A percentile compares a stretch with the other conserved stretches of the same genome.
Evolutionary conservation across 805 yeast species (phyloP).

Genomic region (Hanseniaspora jakobsenii): DNA sequence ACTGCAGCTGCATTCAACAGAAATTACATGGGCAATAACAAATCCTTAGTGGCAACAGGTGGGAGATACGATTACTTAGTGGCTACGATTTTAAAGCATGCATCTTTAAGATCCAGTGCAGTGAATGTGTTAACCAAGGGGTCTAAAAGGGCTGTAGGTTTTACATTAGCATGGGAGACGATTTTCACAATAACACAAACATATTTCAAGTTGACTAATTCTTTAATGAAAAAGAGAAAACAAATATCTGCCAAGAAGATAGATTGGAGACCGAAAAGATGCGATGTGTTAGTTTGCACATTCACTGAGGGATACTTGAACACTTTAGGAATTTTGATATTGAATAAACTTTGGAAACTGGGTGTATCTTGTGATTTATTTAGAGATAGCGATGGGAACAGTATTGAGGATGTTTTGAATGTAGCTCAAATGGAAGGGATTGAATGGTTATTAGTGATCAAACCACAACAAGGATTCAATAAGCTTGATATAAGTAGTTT

Average conservation of each 20-base stretch:
- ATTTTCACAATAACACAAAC: conserved; percentile 41
- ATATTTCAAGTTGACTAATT: conserved; percentile 32
- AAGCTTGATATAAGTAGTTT: conserved; percentile 15
- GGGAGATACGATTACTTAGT: conserved; percentile 81
- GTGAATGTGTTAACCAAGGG: conserved; percentile 13
- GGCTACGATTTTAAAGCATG: conserved; percentile 48
- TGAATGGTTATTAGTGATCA: conserved; percentile 64
- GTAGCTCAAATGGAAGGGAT: conserved; percentile 60
- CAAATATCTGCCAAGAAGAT: conserved; percentile 28
- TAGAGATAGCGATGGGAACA: conserved; percentile 29
- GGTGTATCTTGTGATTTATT: conserved; percentile 67
- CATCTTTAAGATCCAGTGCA: background rate
- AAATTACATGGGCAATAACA: conserved; percentile 33
- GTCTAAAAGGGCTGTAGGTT: conserved; percentile 65
- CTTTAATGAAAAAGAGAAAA: conserved; percentile 27
- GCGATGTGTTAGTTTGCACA: conserved; percentile 72
- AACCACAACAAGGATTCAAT: conserved; percentile 41
- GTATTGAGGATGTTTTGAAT: conserved; percentile 52
- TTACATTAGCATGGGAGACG: conserved; percentile 66
- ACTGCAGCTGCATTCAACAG: background rate
- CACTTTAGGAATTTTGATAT: conserved; percentile 50
- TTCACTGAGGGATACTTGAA: conserved; percentile 45
- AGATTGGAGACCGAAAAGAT: conserved; percentile 49
- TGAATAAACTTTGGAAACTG: conserved; percentile 59
- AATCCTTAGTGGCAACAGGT: conserved; percentile 66